Percentiles rank a stretch among this genome's conserved stretches.
Conservation (phyloP, 164 flowering plant species). For the Euptelea pleiosperma region DNA sequence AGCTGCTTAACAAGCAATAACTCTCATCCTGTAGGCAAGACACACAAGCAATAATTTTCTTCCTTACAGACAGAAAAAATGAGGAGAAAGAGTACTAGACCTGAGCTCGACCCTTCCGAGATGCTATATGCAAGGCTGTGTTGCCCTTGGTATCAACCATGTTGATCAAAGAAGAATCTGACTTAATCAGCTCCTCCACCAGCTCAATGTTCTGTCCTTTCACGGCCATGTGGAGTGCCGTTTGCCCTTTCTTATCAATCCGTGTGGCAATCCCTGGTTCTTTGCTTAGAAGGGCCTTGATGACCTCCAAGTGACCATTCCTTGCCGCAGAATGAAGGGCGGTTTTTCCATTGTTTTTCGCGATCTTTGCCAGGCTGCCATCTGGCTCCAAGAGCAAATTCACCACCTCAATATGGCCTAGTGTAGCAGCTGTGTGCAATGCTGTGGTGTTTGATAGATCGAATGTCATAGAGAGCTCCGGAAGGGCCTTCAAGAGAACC, state of each 20-base stretch:
- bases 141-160: constrained; percentile 75
- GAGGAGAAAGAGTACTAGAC: constrained; percentile 23
- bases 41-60: not conserved
- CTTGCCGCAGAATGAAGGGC: constrained; percentile 86
- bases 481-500: constrained; percentile 57
- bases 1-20: no score
- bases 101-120: constrained; percentile 75
- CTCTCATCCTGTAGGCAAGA: not conserved
- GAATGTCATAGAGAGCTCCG: constrained; percentile 75
- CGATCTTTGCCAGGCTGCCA: constrained; percentile 60
- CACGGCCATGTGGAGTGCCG: constrained; percentile 91
- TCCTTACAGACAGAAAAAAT: not conserved
- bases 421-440: constrained; percentile 79
- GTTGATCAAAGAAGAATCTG: constrained; percentile 49
- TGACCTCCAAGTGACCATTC: constrained; percentile 70
- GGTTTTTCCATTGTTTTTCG: constrained; percentile 85
- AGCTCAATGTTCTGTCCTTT: constrained; percentile 73
- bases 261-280: constrained; percentile 54
- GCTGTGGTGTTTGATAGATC: constrained; percentile 81
- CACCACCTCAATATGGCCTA: constrained; percentile 75
- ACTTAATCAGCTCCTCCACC: constrained; percentile 62
- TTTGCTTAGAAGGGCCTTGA: constrained; percentile 49
- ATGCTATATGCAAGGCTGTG: constrained; percentile 73
- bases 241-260: constrained; percentile 83
- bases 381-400: constrained; percentile 57